Evolutionary conservation across 371 early-diverging fungal species (phyloP), one percentile per base, ranked within the genome.

Genomic region (Rhizopus microsporus): DNA sequence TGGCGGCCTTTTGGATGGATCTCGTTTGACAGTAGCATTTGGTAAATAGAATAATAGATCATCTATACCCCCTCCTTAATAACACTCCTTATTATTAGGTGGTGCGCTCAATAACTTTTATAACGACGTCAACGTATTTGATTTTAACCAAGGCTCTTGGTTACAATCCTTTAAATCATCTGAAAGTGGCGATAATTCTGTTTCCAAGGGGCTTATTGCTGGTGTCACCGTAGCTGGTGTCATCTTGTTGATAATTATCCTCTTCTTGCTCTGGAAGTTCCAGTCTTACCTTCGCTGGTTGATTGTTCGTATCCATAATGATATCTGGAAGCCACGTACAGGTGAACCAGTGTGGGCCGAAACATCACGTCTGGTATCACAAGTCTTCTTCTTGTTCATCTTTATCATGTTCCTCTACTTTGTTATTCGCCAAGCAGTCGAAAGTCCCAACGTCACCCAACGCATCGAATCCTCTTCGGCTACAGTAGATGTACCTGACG

Each of bases 321-420:
- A 78, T 51, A 70, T 78, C 40, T 78, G 79, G 79, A 65, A 71
- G 47, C 63, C 63, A 17, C 57, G 63, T 62, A 61, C 70, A 45
- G 79, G 79, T 67, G 79, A 78, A 57, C 78, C 78, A 15, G 31
- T 75, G 4, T 78, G 78, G 78, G 78, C 78, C 39, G 78, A 78
- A 56, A 78, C 78, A 4, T 62, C 75, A 8, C 71, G 78, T 16
- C 67, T 78, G 37, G 42, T 63, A 34, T 72, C 62, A 48, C 73
- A 78, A 56, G 54, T 75, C 42, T 62, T 78, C 38, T 60, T 78
- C 23, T 51, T 78, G 42, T 69, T 78, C 59, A 32, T 78, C 8
- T 75, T 78, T 52, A 46, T 55, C n/a, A 47, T 71, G 16, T 75
- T 72, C 51, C 48, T 78, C 16, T 69, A 64, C 3, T 78, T 78